Conservation (phyloP, 495 filamentous ascomycete genomes). For the Xylaria acuta region DNA sequence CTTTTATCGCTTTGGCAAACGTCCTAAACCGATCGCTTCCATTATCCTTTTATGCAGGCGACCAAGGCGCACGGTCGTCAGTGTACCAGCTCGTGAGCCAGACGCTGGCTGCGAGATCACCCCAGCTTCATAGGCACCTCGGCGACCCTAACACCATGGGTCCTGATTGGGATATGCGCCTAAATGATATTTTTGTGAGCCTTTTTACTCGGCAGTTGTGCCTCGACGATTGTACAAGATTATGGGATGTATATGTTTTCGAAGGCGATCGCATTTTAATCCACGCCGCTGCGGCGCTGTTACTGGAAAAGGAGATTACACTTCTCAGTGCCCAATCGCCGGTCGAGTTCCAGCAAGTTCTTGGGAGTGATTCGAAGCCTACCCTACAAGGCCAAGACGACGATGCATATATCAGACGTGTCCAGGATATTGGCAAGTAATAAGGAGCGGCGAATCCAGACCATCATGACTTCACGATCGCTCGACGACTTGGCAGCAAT, state of each 20-base stretch:
- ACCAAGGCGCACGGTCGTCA: conserved; percentile 72
- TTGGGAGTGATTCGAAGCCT: conserved; percentile 28
- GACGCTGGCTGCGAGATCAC: conserved; percentile 74
- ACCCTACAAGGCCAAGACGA: conserved; percentile 11
- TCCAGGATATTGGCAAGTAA: not conserved
- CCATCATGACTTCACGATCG: conserved; percentile 21
- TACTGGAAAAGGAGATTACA: conserved; percentile 56
- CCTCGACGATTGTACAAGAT: conserved; percentile 74
- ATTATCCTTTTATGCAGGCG: conserved; percentile 83
- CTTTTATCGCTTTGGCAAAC: conserved; percentile 89
- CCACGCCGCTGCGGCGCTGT: conserved; percentile 75
- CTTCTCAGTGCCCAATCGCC: conserved; percentile 45
- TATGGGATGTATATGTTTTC: conserved; percentile 96
- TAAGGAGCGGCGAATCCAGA: not conserved
- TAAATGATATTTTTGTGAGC: conserved; percentile 57
- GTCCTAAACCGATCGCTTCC: conserved; percentile 87
- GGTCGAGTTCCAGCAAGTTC: conserved; percentile 41
- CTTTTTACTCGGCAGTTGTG: conserved; percentile 62
- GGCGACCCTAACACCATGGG: conserved; percentile 44
- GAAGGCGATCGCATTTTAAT: conserved; percentile 87
- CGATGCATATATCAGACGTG: conserved; percentile 19
- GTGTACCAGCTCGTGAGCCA: conserved; percentile 75
- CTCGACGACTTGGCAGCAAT: not conserved
- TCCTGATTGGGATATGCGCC: conserved; percentile 54
- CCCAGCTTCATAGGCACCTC: conserved; percentile 73